A percentile compares a stretch with the other conserved stretches of the same genome.
Evolutionary conservation across 2,329 filamentous ascomycete genomes (phyloP).

Genomic region (Onygenales sp.): DNA sequence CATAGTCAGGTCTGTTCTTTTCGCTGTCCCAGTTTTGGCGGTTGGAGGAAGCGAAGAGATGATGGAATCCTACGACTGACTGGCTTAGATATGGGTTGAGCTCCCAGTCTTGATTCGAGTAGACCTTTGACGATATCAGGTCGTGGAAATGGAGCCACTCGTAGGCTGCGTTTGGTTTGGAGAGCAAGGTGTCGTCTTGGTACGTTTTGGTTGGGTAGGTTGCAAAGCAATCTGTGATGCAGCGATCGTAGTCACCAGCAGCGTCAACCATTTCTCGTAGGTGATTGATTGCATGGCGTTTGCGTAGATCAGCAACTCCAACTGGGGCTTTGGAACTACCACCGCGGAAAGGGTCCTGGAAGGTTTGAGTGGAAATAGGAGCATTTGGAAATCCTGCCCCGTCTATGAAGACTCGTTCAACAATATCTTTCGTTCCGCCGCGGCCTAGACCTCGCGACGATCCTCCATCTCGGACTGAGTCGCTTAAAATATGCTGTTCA

Average conservation of each 20-base stretch:
- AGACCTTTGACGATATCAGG: conserved; percentile 66
- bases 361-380: conserved; percentile 27
- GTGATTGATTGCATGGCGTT: conserved; percentile 49
- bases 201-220: conserved; percentile 80
- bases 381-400: conserved; percentile 50
- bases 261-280: conserved; percentile 55
- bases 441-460: conserved; percentile 52
- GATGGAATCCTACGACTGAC: conserved; percentile 79
- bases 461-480: conserved; percentile 42
- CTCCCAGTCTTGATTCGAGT: conserved; percentile 86
- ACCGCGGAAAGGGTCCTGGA: conserved; percentile 25
- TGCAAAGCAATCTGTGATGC: conserved; percentile 65
- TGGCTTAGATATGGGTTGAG: conserved; percentile 78
- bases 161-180: conserved; percentile 77
- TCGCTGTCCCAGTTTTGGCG: conserved; percentile 40
- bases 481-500: conserved; percentile 47
- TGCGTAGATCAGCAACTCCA: conserved; percentile 51
- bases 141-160: conserved; percentile 97
- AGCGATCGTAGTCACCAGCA: conserved; percentile 53
- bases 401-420: conserved; percentile 57
- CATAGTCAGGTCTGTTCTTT: conserved; percentile 28
- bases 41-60: conserved; percentile 71
- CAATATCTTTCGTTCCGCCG: conserved; percentile 54
- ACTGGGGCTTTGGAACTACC: conserved; percentile 25
- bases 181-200: conserved; percentile 85